phyloP scores from a whole-genome alignment of 192 early-diverging fungal species.

The Geosiphon pyriformis region DNA sequence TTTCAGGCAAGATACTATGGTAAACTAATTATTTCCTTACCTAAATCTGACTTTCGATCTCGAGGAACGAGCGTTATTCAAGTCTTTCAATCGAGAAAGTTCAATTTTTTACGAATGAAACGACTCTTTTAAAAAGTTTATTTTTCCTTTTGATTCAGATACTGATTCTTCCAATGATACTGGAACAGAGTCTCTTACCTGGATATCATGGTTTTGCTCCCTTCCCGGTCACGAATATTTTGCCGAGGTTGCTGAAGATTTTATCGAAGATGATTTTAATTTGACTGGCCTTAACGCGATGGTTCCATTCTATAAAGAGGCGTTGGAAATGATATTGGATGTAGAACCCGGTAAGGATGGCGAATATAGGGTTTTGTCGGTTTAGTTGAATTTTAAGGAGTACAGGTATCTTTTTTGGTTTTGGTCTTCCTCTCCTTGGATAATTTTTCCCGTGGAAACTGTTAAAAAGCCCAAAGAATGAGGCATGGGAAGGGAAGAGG shows the following conservation, averaged over 20 bases:
- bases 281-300: conserved; percentile 81
- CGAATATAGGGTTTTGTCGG: background rate
- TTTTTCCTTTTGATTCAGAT: conserved; percentile 26
- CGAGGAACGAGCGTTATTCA: background rate
- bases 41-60: background rate
- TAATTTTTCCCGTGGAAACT: background rate
- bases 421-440: background rate
- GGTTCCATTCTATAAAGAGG: conserved; percentile 84
- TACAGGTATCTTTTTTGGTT: background rate
- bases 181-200: conserved; percentile 51
- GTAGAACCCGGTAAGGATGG: conserved; percentile 52
- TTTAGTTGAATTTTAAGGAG: background rate
- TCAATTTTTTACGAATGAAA: background rate
- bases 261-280: conserved; percentile 97
- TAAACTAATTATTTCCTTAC: background rate
- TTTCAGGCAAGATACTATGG: conserved; percentile 16
- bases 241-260: conserved; percentile 68
- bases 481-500: background rate
- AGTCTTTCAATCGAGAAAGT: background rate
- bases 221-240: conserved; percentile 73
- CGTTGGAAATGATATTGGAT: conserved; percentile 95
- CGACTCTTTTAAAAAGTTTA: background rate
- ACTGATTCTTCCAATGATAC: conserved; percentile 44
- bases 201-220: conserved; percentile 78
- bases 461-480: conserved; percentile 7